Evolutionary conservation across 2,329 filamentous ascomycete species (phyloP), one percentile per base, ranked within the genome.

Genomic region (Cercospora zeina): DNA sequence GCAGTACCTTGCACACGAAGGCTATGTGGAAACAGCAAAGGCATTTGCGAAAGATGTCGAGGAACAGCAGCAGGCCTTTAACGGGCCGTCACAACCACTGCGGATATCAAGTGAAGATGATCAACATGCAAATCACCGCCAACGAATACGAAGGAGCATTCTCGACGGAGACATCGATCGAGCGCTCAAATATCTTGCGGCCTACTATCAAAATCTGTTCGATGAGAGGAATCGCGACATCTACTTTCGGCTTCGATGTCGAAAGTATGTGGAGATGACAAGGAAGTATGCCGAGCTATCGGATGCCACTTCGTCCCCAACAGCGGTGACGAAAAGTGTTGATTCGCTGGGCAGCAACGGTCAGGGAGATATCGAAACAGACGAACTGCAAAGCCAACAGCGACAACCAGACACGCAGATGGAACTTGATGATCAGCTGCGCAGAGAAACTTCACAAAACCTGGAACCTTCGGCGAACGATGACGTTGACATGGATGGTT

Each of bases 261-360:
- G 92, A 63, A 96, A 95, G 73, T 97, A 97, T 74, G 88, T 97
- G 64, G 95, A 99, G 76, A 93, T 99, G 88, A 91, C 96, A 70
- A 85, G 89, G 42, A 85, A 83, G 62, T 87, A 87, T 36, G 87
- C 88, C 2, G 89, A 93, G 68, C 76, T 89, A 16, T 82, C 82
- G 70, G 78, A 81, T 36, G 76, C 62, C n/a, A 73, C 66, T 58
- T 71, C 72, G 19, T 66, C 71, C 14, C 73, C 71, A 4, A 69
- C 61, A 8, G 65, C 34, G 66, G 72, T 62, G 69, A 74, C 57
- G 31, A 68, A 68, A 49, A 67, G 66, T 10, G 58, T 67, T 10
- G 68, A 67, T 27, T 67, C 66, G 68, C 70, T 67, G 67, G 68
- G 51, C 31, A 71, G 70, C 57, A 74, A 73, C 30, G 71, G 69